Evolutionary conservation across 2,329 filamentous ascomycete genomes (phyloP), one percentile per base, ranked within the genome.

Genomic region (Acephala macrosclerotiorum): DNA sequence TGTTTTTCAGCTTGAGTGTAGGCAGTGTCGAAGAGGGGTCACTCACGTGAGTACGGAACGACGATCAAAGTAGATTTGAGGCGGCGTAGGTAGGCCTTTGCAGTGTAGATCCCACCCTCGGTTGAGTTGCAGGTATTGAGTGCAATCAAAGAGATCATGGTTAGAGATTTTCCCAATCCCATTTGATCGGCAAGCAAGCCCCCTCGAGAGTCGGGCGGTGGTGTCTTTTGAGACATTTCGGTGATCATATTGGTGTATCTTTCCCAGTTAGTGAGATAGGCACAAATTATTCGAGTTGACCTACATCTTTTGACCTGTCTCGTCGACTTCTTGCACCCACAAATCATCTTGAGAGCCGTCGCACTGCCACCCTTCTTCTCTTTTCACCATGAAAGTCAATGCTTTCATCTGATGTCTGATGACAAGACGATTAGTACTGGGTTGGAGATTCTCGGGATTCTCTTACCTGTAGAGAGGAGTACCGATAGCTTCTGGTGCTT

Each of bases 231-330:
- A 12, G 85, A 82, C 36, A 89, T 83, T 1, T 90, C 90, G 5
- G 92, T 97, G 72, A 97, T 93, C 64, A 96, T 87, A 71, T 97
- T 94, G 71, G 89, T 87, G 76, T 90, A 97, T 20, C 84, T 75
- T 0, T 69, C 71, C 9, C 76, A 78, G 81, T 84, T 59, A 84
- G 79, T 18, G 67, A 69, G 65, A 83, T 80, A 8, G 5, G 49
- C 11, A 55, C 16, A 9, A 1, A 11, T 6, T 7, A 5, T 57
- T 26, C 14, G 35, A 42, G 12, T 7, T 5, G 0, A 75, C 74
- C 59, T 77, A 82, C 62, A 61, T 74, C 58, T 63, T 72, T 71
- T 74, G 74, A 68, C 68, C 74, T 60, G 67, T 75, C 69, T 55
- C 72, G 45, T 72, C 76, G 70, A 58, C 45, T 22, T 61, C 58